A percentile compares a stretch with the other conserved stretches of the same genome.
phyloP scores from a whole-genome alignment of 2,329 filamentous ascomycete genomes.

The Pestalotiopsis sp. region DNA sequence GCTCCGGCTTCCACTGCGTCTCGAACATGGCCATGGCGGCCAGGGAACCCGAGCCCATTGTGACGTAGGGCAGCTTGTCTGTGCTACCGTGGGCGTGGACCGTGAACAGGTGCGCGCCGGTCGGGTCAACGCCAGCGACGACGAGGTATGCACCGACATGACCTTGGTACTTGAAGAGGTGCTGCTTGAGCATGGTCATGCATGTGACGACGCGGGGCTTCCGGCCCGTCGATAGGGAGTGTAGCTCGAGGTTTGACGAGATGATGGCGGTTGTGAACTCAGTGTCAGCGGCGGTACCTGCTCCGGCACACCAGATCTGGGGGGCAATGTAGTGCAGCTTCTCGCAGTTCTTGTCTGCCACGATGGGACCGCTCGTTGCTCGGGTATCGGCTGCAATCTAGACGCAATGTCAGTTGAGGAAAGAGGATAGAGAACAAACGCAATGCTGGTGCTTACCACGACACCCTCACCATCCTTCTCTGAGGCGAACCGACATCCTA shows the following conservation, averaged over 20 bases:
- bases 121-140: slow-evolving; percentile 94
- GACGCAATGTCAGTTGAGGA: not conserved
- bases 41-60: slow-evolving; percentile 95
- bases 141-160: slow-evolving; percentile 98
- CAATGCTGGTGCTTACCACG: not conserved
- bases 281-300: slow-evolving; percentile 95
- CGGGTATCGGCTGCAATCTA: slow-evolving; percentile 97
- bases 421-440: not conserved
- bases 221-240: slow-evolving; percentile 93
- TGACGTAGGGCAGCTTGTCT: slow-evolving; percentile 98
- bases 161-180: slow-evolving; percentile 97
- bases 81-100: slow-evolving; percentile 98
- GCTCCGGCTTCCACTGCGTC: slow-evolving; percentile 83
- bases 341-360: slow-evolving; percentile 99
- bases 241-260: slow-evolving; percentile 97
- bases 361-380: slow-evolving; percentile 95
- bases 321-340: slow-evolving; percentile 99
- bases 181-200: slow-evolving; percentile 99
- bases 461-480: slow-evolving; percentile 77
- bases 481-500: slow-evolving; percentile 94
- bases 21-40: slow-evolving; percentile 99
- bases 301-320: slow-evolving; percentile 98
- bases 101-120: slow-evolving; percentile 92
- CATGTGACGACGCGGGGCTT: slow-evolving; percentile 97
- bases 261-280: slow-evolving; percentile 99